Evolutionary conservation across 306 rosid genomes (phyloP).

Genomic region (Dryas octopetala): DNA sequence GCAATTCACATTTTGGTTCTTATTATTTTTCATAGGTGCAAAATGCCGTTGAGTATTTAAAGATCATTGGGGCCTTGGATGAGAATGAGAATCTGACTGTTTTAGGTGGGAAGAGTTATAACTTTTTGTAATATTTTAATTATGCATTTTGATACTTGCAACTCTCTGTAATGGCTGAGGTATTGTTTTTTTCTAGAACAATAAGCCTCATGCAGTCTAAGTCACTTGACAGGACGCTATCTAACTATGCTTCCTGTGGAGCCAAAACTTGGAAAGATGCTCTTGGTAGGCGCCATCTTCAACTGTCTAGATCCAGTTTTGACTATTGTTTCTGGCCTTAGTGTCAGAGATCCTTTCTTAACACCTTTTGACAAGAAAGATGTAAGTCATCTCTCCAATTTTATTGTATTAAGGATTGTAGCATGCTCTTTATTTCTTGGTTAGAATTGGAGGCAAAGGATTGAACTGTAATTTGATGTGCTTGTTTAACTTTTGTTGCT

Average conservation of each 20-base stretch:
- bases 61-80: constrained; percentile 85
- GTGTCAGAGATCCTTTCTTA: constrained; percentile 94
- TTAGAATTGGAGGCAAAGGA: neutral
- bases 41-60: constrained; percentile 88
- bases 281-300: constrained; percentile 75
- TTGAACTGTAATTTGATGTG: neutral
- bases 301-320: constrained; percentile 92
- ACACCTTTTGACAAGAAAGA: constrained; percentile 87
- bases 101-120: constrained; percentile 55
- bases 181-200: constrained; percentile 7
- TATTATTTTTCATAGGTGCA: constrained; percentile 60
- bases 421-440: constrained; percentile 8
- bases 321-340: constrained; percentile 88
- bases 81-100: constrained; percentile 77
- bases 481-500: neutral
- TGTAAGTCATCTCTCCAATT: constrained; percentile 46
- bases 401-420: neutral
- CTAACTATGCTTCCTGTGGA: constrained; percentile 89
- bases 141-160: constrained; percentile 14
- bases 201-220: constrained; percentile 20
- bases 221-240: constrained; percentile 67
- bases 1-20: constrained; percentile 21
- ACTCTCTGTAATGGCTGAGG: constrained; percentile 16
- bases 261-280: constrained; percentile 98
- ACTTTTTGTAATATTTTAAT: neutral